Conservation (phyloP, 768 basidiomycete genomes). For the Flagelloscypha sp. region DNA sequence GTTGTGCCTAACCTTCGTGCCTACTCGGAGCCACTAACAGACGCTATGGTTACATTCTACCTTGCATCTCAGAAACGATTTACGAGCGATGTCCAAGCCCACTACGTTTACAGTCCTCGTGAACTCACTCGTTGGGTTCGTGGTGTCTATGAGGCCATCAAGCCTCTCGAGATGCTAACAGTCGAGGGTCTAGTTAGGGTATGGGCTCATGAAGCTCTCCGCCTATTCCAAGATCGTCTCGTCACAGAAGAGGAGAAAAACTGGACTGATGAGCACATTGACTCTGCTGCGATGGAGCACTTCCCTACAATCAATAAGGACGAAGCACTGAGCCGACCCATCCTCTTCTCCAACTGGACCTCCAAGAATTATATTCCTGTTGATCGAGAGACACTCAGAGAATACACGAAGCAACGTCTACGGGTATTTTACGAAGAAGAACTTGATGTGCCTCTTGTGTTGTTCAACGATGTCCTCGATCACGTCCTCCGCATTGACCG, state of each 20-base stretch:
- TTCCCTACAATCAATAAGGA: conserved; percentile 89
- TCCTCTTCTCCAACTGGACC: conserved; percentile 99
- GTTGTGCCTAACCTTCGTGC: conserved; percentile 89
- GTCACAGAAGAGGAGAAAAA: conserved; percentile 85
- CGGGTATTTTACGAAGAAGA: conserved; percentile 99
- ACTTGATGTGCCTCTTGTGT: conserved; percentile 91
- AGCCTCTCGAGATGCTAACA: conserved; percentile 85
- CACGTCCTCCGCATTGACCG: conserved; percentile 97
- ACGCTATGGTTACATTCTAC: conserved; percentile 96
- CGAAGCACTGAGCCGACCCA: conserved; percentile 82
- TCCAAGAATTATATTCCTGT: conserved; percentile 95
- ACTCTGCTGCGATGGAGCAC: conserved; percentile 72
- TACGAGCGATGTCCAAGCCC: conserved; percentile 94
- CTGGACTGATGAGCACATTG: conserved; percentile 95
- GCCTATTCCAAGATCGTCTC: conserved; percentile 95
- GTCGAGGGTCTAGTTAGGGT: conserved; percentile 93
- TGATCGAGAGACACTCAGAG: conserved; percentile 84
- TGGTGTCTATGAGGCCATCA: conserved; percentile 95
- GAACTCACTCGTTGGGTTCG: conserved; percentile 97
- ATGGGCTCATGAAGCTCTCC: conserved; percentile 96
- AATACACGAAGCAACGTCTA: conserved; percentile 93
- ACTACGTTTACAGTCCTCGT: conserved; percentile 98
- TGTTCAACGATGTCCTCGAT: conserved; percentile 98
- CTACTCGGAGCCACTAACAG: conserved; percentile 89
- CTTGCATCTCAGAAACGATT: conserved; percentile 89